These are phyloP conservation scores for Serendipita vermifera DNA, from an alignment of 768 basidiomycete genomes.

Conservation along the genomic window DNA sequence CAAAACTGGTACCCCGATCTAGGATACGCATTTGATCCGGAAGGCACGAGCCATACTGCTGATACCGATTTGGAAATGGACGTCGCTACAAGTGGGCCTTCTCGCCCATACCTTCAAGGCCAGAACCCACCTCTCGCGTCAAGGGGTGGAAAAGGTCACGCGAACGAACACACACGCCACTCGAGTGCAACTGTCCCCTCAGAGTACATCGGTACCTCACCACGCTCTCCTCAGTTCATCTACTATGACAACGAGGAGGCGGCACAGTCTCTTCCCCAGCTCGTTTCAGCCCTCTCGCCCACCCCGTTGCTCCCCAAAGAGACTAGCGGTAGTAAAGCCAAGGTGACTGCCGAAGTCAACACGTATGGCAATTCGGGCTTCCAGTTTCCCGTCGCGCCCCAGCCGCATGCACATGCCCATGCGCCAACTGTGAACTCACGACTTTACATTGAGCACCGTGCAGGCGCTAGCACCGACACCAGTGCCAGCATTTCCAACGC, in stretches of 20 bases:
- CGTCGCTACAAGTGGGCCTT: background rate
- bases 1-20: constrained; percentile 1
- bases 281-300: background rate
- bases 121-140: no score
- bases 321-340: background rate
- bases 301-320: background rate
- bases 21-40: background rate
- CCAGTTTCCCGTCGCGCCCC: background rate
- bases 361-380: background rate
- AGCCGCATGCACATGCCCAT: background rate
- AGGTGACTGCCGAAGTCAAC: background rate
- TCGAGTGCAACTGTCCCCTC: constrained; percentile 1
- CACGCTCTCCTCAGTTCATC: constrained; percentile 1
- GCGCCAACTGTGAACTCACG: constrained; percentile 3
- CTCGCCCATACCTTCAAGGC: no score
- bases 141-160: no score
- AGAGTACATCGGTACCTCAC: constrained; percentile 6
- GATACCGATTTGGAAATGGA: constrained; percentile 5
- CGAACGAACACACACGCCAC: background rate
- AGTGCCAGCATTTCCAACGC: background rate
- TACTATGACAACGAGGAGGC: no score
- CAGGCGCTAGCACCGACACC: background rate
- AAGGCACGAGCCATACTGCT: constrained; percentile 6
- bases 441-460: background rate
- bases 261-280: no score